Evolutionary conservation across 352 stramenopile genomes (phyloP).

Genomic region (Phytophthora melonis): DNA sequence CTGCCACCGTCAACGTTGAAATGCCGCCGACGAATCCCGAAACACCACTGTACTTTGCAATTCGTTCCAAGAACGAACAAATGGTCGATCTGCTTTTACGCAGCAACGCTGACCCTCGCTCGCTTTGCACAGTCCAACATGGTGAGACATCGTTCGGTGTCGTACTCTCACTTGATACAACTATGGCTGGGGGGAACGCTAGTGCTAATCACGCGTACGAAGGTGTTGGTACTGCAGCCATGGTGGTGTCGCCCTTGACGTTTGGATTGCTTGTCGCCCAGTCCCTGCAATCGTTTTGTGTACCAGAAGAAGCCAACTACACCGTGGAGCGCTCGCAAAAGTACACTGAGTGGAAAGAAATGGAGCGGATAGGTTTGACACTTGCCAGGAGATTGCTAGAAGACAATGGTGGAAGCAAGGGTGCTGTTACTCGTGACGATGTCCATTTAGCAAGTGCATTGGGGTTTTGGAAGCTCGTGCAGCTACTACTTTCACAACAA

Average conservation of each 20-base stretch:
- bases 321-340: constrained; percentile 30
- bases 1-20: constrained; percentile 53
- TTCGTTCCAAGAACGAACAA: constrained; percentile 54
- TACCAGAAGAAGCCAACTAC: constrained; percentile 27
- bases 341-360: constrained; percentile 47
- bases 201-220: background rate
- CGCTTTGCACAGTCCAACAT: constrained; percentile 55
- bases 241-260: constrained; percentile 55
- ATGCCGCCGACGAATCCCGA: constrained; percentile 48
- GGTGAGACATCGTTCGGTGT: constrained; percentile 52
- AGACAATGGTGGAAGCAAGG: constrained; percentile 44
- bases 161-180: constrained; percentile 10
- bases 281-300: constrained; percentile 36
- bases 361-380: constrained; percentile 51
- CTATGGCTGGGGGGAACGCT: background rate
- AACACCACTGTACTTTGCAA: constrained; percentile 65
- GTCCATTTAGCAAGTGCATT: constrained; percentile 54
- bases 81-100: constrained; percentile 63
- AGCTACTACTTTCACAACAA: constrained; percentile 60
- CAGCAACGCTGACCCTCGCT: constrained; percentile 47
- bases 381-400: constrained; percentile 47
- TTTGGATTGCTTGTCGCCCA: constrained; percentile 56
- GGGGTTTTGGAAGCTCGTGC: constrained; percentile 61
- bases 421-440: constrained; percentile 60
- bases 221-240: background rate